A percentile compares a stretch with the other conserved stretches of the same genome.
Conservation (phyloP, 2,329 filamentous ascomycete genomes). For the Colletotrichum eremochloae region DNA sequence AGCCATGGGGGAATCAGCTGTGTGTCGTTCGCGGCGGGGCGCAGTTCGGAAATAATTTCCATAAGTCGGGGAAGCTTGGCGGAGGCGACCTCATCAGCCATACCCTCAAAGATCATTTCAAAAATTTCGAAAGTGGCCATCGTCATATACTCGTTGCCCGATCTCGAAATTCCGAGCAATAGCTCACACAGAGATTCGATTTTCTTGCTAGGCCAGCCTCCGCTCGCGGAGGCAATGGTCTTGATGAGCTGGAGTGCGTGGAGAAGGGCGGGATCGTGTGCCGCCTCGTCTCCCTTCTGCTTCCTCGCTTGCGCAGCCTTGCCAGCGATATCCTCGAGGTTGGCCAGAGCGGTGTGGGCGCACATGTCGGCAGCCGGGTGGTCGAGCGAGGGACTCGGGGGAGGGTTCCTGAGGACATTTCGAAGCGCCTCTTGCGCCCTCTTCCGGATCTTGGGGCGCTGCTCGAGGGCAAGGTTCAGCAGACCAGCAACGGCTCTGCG, state of each 20-base stretch:
- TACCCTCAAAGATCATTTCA: constrained; percentile 93
- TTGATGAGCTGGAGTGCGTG: constrained; percentile 94
- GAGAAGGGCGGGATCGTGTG: constrained; percentile 86
- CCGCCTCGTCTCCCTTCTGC: constrained; percentile 67
- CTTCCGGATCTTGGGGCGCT: constrained; percentile 93
- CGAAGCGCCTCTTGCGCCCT: constrained; percentile 90
- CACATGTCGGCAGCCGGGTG: constrained; percentile 97
- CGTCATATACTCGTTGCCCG: constrained; percentile 94
- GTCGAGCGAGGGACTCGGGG: constrained; percentile 91
- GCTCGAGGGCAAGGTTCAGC: constrained; percentile 86
- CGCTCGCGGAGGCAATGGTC: constrained; percentile 86
- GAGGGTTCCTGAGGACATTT: constrained; percentile 85
- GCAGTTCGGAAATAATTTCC: constrained; percentile 91
- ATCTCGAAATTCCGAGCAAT: constrained; percentile 87
- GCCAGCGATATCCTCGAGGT: constrained; percentile 78
- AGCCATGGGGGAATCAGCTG: constrained; percentile 97
- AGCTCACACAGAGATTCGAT: constrained; percentile 93
- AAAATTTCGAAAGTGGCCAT: constrained; percentile 98
- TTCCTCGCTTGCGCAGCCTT: constrained; percentile 75
- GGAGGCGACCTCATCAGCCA: constrained; percentile 89
- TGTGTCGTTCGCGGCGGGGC: constrained; percentile 92
- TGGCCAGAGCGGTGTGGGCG: constrained; percentile 88
- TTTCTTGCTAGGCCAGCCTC: constrained; percentile 96
- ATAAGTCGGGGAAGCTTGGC: constrained; percentile 90
- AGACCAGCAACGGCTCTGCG: constrained; percentile 89